Evolutionary conservation across 2,329 filamentous ascomycete species (phyloP).

Genomic region (Cytospora piceicola): DNA sequence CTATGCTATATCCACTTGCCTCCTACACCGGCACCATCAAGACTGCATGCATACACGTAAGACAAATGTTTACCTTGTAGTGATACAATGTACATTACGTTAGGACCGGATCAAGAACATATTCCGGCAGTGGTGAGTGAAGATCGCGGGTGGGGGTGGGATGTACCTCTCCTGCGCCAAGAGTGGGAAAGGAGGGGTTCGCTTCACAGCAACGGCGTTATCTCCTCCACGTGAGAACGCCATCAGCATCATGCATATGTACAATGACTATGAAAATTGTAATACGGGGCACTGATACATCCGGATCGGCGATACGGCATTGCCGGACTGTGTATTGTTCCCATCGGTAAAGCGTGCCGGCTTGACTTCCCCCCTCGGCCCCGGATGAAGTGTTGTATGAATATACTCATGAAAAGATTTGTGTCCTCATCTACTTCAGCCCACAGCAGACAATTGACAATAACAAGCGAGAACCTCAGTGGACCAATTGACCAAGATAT

Average conservation of each 20-base stretch:
- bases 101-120: not conserved
- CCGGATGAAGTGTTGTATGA: not conserved
- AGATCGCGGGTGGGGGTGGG: not conserved
- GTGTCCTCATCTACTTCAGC: not conserved
- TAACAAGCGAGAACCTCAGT: no score
- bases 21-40: not conserved
- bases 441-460: not conserved
- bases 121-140: not conserved
- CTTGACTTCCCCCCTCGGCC: not conserved
- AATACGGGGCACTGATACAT: not conserved
- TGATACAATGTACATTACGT: not conserved
- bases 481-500: not conserved
- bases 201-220: not conserved
- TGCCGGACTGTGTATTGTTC: not conserved
- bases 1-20: not conserved
- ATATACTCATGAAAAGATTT: not conserved
- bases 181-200: constrained; percentile 26
- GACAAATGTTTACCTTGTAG: not conserved
- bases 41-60: not conserved
- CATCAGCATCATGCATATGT: constrained; percentile 3
- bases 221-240: not conserved
- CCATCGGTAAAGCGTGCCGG: not conserved
- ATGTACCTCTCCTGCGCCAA: not conserved
- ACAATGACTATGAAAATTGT: not conserved
- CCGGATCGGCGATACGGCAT: not conserved